A percentile compares a stretch with the other conserved stretches of the same genome.
These are phyloP conservation scores for Patellaria atrata DNA, from an alignment of 495 filamentous ascomycete genomes.

Conservation along the genomic window DNA sequence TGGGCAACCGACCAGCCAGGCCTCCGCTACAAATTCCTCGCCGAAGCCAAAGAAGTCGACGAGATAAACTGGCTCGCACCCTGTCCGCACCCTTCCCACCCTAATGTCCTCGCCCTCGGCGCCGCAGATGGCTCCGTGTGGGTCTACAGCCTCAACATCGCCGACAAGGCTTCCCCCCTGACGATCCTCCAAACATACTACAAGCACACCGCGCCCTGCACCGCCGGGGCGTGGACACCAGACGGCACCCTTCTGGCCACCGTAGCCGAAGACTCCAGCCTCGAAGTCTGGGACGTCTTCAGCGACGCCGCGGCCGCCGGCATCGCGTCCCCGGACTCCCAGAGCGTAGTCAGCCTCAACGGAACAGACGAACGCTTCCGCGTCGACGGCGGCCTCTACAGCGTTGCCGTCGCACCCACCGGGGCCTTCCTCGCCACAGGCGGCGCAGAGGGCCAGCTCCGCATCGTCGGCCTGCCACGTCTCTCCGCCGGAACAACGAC, in stretches of 20 bases:
- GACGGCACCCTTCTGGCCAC: conserved; percentile 83
- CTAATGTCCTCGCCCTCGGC: conserved; percentile 79
- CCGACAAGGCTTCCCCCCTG: conserved; percentile 39
- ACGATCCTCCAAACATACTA: conserved; percentile 82
- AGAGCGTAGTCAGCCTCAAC: conserved; percentile 66
- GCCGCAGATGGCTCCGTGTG: conserved; percentile 89
- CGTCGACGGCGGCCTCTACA: conserved; percentile 83
- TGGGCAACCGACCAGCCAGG: conserved; percentile 26
- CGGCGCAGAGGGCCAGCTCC: conserved; percentile 71
- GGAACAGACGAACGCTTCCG: conserved; percentile 73
- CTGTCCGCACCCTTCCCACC: conserved; percentile 52
- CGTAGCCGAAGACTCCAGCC: conserved; percentile 72
- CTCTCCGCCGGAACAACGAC: conserved; percentile 31
- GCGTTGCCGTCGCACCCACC: conserved; percentile 62
- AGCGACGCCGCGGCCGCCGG: conserved; percentile 66
- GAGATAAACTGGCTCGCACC: conserved; percentile 85
- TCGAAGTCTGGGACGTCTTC: conserved; percentile 90
- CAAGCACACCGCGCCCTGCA: conserved; percentile 72
- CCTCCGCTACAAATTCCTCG: conserved; percentile 45
- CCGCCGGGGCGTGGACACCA: conserved; percentile 80
- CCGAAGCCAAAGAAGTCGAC: conserved; percentile 69
- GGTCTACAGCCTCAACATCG: conserved; percentile 72
- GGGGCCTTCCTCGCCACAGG: conserved; percentile 71
- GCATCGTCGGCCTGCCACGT: conserved; percentile 70
- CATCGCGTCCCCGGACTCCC: conserved; percentile 49